Evolutionary conservation across 75 land plant genomes (phyloP).

Genomic region (Pinus albicaulis): DNA sequence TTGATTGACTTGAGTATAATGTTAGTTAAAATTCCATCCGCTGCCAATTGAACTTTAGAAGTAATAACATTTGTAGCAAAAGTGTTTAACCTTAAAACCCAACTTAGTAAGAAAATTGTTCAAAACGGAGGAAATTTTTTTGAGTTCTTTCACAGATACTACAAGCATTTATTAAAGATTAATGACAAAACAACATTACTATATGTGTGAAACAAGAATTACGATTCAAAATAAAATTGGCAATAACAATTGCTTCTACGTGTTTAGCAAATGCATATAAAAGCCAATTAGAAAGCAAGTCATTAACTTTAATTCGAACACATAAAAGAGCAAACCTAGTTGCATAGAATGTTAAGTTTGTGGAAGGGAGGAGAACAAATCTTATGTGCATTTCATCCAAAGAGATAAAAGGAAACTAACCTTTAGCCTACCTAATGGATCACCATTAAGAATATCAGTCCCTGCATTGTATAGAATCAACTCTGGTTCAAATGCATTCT

Average conservation of each 20-base stretch:
- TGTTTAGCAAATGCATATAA: neutral
- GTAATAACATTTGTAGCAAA: too few relatives aligned
- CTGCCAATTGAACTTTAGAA: too few relatives aligned
- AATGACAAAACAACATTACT: neutral
- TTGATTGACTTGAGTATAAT: neutral
- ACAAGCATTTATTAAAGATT: neutral
- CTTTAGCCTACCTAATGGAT: constrained; percentile 84
- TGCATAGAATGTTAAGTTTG: neutral
- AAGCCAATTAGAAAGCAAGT: neutral
- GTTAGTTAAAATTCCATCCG: too few relatives aligned
- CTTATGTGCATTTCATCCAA: neutral
- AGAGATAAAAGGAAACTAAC: constrained; percentile 31
- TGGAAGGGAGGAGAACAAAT: neutral
- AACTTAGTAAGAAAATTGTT: too few relatives aligned
- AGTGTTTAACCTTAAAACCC: too few relatives aligned
- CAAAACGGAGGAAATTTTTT: neutral
- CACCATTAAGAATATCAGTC: constrained; percentile 96
- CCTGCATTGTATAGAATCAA: constrained; percentile 95
- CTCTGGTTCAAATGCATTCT: constrained; percentile 65
- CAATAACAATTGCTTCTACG: neutral
- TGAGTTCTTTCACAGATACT: neutral
- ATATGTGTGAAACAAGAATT: neutral
- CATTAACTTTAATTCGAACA: neutral
- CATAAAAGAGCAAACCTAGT: neutral
- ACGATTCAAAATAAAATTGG: neutral